Evolutionary conservation across 176 grass and related monocot genomes (phyloP).

Genomic region (Oryza rufipogon): DNA sequence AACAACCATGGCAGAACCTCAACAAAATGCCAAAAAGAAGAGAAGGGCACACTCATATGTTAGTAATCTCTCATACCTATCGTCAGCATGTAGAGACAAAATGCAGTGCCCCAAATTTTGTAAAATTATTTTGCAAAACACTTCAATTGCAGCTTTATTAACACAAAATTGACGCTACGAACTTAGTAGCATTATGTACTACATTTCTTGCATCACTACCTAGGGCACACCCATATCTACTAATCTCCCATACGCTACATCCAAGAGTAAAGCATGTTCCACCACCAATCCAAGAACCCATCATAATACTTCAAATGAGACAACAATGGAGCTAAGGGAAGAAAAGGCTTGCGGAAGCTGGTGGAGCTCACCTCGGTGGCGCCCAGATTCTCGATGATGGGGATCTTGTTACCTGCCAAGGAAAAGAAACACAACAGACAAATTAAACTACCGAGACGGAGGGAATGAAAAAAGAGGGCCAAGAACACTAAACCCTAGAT

Average conservation of each 20-base stretch:
- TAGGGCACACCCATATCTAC: background rate
- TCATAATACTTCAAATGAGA: background rate
- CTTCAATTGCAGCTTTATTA: background rate
- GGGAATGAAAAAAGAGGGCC: background rate
- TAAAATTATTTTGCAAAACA: background rate
- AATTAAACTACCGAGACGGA: background rate
- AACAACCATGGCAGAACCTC: background rate
- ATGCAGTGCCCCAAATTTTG: background rate
- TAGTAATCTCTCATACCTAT: background rate
- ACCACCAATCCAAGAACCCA: background rate
- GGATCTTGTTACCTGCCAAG: slow-evolving; percentile 86
- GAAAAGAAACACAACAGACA: background rate
- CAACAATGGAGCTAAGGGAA: background rate
- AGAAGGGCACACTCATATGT: too few species aligned
- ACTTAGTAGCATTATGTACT: background rate
- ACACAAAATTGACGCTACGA: background rate
- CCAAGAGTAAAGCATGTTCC: background rate
- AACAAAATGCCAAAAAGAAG: background rate
- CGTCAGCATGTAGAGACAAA: background rate
- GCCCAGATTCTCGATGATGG: slow-evolving; percentile 88
- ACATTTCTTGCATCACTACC: background rate
- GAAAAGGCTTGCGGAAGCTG: background rate
- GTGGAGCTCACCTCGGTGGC: slow-evolving; percentile 80
- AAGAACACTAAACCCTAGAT: slow-evolving; percentile 54
- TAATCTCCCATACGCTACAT: background rate